phyloP scores from a whole-genome alignment of 257 asterid genomes.

The Coffea canephora region DNA sequence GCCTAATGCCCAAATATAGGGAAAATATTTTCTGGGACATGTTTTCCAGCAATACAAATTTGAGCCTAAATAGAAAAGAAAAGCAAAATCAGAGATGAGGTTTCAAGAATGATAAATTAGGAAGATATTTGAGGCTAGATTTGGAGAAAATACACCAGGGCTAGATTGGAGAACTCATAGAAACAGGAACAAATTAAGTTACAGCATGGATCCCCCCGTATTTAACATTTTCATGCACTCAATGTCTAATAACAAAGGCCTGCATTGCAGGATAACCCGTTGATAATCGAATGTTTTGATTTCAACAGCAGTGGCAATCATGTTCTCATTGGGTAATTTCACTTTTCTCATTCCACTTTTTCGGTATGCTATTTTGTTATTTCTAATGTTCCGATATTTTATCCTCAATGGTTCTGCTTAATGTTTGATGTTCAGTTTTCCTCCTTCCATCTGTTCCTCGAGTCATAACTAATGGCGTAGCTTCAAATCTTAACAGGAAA shows the following conservation, averaged over 20 bases:
- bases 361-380: neutral
- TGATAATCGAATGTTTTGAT: constrained; percentile 81
- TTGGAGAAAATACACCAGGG: no score
- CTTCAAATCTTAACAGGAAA: constrained; percentile 42
- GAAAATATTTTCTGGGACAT: no score
- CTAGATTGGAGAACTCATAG: neutral
- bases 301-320: constrained; percentile 68
- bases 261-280: constrained; percentile 63
- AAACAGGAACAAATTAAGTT: neutral
- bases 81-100: neutral
- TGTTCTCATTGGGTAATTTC: constrained; percentile 59
- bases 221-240: neutral
- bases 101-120: neutral
- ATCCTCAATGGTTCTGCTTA: neutral
- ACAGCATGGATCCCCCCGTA: neutral
- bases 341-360: neutral
- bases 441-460: neutral
- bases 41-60: no score
- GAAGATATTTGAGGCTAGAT: neutral
- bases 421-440: neutral
- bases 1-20: no score
- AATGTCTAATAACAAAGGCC: neutral
- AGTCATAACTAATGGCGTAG: neutral
- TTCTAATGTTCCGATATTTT: neutral
- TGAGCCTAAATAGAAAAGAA: neutral